Base-by-base conservation (phyloP, 129 eudicot genomes). In the Artemisia argyi region DNA sequence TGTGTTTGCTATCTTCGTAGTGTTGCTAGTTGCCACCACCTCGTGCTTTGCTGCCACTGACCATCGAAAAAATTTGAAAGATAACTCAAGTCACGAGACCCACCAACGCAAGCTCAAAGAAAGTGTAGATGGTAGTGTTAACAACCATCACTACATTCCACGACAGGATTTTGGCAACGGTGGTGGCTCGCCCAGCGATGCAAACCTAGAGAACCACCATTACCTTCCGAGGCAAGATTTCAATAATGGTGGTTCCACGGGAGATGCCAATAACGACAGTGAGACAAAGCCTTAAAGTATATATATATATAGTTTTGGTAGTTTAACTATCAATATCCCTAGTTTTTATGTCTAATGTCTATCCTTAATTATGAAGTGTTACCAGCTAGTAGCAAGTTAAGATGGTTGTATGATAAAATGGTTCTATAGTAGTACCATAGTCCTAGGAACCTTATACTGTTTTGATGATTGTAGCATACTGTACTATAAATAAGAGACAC, bases 101-200 rank as follows among this genome's bases (percentile, higher is more conserved):
- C 44, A 76, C 69, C 75, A 71, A 8, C 67, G 73, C 47, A 71
- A 71, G 68, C 44, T 63, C 14, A 65, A 28, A 71, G 82, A 78
- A 50, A 54, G 44, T 62, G 11, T 18, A 16, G 81, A 77, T 28
- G 64, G 50, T 67, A 47, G 32, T 8, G n/a, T 78, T 18, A 30
- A 66, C 50, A 78, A 78, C 61, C 82, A 78, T 54, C 82, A 78
- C 78, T 66, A 78, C 61, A 56, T 71, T 72, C 66, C 78, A 18
- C 68, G 66, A 35, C 54, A 35, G 18, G 82, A 78, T 17, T 78
- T 54, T 28, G 61, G 73, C 18, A 78, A 78, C 61, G 78, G 35
- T 78, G 82, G 78, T 44, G 82, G 59, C 62, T 47, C 68, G 11
- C 6, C 82, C 48, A 30, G 1, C 0, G 77, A 53, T 18, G 61